Base-by-base conservation (phyloP, 495 filamentous ascomycete genomes). In the Aspergillus biplanus region DNA sequence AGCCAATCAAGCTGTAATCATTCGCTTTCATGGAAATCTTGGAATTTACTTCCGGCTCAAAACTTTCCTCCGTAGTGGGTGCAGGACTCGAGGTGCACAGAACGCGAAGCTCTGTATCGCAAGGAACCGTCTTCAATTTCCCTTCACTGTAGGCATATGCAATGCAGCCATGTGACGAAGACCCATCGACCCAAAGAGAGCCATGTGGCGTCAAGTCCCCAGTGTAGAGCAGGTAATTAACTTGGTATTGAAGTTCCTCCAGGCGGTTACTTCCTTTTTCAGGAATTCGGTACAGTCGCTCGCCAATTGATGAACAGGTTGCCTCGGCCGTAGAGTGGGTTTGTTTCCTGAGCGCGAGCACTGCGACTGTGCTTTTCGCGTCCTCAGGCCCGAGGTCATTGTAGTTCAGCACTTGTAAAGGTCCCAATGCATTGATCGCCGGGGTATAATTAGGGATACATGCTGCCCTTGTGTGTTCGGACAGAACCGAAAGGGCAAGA, bases 1-100 rank as follows among this genome's bases (percentile, higher is more conserved):
- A 82, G 4, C 83, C 83, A 2, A 69, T 71, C 49, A 75, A 2
- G n/a, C 44, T 67, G 55, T 71, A 73, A 11, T 47, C 58, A 4
- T 68, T 33, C 8, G 59, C 65, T 12, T 71, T 62, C 54, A 77
- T 75, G 3, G 65, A 72, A 49, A 82, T 71, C 13, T 67, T 71
- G 12, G 69, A 69, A 6, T 58, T 56, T 18, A 59, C 56, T 13
- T 59, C 64, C 11, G 48, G 59, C 3, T 32, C 31, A 5, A 59
- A 33, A 47, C 70, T 58, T 1, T 58, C 42, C 32, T 73, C 67
- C 0, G 62, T 69, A 8, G 71, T 71, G 6, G 67, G 69, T 2
- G 67, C 66, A 1, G 65, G 63, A 16, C 31, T 62, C 13, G 70
- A 72, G 1, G 67, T 70, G 47, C 71, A 74, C 4, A 74, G 62